Percentiles rank a stretch among this genome's conserved stretches.
phyloP scores from a whole-genome alignment of 2,329 filamentous ascomycete genomes.

The Aspergillus sp. region DNA sequence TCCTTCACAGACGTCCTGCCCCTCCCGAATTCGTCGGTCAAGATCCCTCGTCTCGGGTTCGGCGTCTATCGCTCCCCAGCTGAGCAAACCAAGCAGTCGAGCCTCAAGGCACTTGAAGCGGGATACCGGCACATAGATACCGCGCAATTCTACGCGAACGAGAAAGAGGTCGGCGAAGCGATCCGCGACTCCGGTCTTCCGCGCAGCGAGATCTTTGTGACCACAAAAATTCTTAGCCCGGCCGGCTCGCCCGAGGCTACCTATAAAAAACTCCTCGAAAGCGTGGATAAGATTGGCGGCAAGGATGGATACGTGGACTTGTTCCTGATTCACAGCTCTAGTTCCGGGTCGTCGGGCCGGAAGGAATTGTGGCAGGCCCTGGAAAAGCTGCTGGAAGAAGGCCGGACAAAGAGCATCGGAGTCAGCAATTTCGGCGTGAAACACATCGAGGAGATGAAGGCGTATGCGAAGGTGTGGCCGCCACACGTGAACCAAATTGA shows the following conservation, averaged over 20 bases:
- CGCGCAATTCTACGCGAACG: constrained; percentile 73
- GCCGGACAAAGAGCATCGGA: constrained; percentile 67
- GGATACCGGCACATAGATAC: constrained; percentile 62
- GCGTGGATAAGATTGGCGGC: constrained; percentile 65
- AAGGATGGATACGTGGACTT: constrained; percentile 70
- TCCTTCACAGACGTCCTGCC: constrained; percentile 54
- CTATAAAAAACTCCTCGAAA: constrained; percentile 64
- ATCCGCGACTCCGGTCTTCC: constrained; percentile 60
- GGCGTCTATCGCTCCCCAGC: constrained; percentile 69
- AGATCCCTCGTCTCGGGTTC: constrained; percentile 71
- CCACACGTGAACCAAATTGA: constrained; percentile 77
- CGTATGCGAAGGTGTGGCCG: constrained; percentile 68
- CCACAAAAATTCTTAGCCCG: constrained; percentile 68
- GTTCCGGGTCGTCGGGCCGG: constrained; percentile 57
- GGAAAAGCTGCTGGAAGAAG: constrained; percentile 64
- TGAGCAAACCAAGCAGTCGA: constrained; percentile 61
- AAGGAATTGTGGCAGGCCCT: constrained; percentile 69
- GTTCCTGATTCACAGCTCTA: constrained; percentile 71
- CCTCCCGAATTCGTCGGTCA: constrained; percentile 54
- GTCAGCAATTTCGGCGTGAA: constrained; percentile 73
- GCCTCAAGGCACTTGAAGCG: constrained; percentile 57
- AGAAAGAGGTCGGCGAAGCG: constrained; percentile 68
- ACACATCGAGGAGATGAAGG: constrained; percentile 71
- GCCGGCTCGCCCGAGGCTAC: constrained; percentile 60
- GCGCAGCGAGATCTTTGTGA: constrained; percentile 65